Evolutionary conservation across 2,329 filamentous ascomycete species (phyloP), one percentile per base, ranked within the genome.

Genomic region (Colletotrichum tanaceti): DNA sequence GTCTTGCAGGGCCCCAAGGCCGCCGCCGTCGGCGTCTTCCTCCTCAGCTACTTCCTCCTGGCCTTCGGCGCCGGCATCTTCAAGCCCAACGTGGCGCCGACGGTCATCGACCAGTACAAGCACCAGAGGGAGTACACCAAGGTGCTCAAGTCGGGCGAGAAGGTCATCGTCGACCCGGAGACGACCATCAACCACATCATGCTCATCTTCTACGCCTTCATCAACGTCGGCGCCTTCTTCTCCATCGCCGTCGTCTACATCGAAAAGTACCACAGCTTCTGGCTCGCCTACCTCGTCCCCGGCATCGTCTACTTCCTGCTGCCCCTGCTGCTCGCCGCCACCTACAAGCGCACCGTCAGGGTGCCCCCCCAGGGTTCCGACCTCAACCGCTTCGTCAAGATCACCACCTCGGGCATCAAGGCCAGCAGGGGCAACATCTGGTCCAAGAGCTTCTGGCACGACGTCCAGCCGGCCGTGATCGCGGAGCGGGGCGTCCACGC

Each of bases 41-140:
- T 93, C 73, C 86, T 93, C 74, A 89, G 90, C 5, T 79, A 85
- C 61, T 85, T 85, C 72, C 79, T 84, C 24, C 76, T 85, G 6
- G 77, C 82, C 5, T 74, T 93, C 13, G 91, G 91, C 57, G 91
- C 90, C 9, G 91, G 80, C 70, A 82, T 83, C 78, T 93, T 93
- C 84, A 94, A 94, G 81, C 81, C 89, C 46, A 93, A 93, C 71
- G 89, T 94, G 44, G 88, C 89, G 0, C 89, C 90, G 0, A 79
- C 91, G 20, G 84, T 92, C 35, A 87, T 90, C 13, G 90, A 92
- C 71, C 90, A 92, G 74, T 86, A 90, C 74, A 84, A 80, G 3
- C 67, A 70, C 46, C 63, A 70, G 7, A 44, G 44, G 6, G 52
- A 66, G 39, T 68, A 70, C 18, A 83, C 85, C 24, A 87, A 86